Evolutionary conservation across 345 rosid species (phyloP).

Genomic region (Noccaea bulbosa): DNA sequence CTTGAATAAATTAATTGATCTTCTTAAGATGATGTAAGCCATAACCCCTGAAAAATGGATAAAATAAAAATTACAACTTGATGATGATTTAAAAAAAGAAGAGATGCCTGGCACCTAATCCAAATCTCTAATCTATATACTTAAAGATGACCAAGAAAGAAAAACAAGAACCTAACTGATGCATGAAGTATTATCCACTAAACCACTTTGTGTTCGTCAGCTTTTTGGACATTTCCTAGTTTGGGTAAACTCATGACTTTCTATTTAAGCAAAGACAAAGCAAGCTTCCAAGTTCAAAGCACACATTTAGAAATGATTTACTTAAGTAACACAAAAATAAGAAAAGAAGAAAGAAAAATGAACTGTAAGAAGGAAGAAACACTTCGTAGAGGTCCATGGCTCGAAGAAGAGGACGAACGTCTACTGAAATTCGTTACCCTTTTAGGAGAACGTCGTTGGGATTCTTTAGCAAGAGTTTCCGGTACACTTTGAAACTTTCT

Average conservation of each 20-base stretch:
- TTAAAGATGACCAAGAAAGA: constrained; percentile 34
- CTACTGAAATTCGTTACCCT: constrained; percentile 51
- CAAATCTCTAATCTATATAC: constrained; percentile 34
- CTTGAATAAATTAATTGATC: neutral
- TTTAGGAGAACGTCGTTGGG: constrained; percentile 73
- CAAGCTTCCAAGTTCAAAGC: constrained; percentile 23
- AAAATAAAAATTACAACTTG: constrained; percentile 11
- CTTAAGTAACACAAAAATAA: neutral
- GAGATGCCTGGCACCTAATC: constrained; percentile 40
- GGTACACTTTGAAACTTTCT: constrained; percentile 41
- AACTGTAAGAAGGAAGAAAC: constrained; percentile 45
- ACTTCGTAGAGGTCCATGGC: constrained; percentile 66
- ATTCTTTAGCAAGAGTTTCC: constrained; percentile 58
- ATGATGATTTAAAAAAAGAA: constrained; percentile 21
- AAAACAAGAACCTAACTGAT: constrained; percentile 43
- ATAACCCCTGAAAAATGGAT: neutral
- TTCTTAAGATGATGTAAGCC: constrained; percentile 35
- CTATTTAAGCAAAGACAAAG: constrained; percentile 41
- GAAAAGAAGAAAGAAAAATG: constrained; percentile 9
- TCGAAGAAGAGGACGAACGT: constrained; percentile 61
- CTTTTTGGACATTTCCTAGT: constrained; percentile 38
- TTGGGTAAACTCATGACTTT: constrained; percentile 39
- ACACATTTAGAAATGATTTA: neutral
- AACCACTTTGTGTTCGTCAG: constrained; percentile 38
- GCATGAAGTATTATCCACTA: constrained; percentile 42